Conservation (phyloP, 331 rosid genomes). For the Pyracantha coccinea region DNA sequence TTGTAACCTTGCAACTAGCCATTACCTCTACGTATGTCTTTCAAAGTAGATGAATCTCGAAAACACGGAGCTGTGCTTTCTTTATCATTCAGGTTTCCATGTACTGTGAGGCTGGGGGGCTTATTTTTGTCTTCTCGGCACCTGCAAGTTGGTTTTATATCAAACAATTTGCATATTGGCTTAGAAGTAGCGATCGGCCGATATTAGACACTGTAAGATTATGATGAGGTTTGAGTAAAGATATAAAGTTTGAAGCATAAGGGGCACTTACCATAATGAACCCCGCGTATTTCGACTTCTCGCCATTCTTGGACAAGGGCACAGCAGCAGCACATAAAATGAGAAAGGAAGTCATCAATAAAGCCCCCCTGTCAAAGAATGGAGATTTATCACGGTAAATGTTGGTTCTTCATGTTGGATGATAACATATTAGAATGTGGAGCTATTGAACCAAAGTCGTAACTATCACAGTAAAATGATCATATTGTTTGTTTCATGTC, state of each 20-base stretch:
- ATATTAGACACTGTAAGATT: not conserved
- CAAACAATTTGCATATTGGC: slow-evolving; percentile 3
- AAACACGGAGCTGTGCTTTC: slow-evolving; percentile 14
- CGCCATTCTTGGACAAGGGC: slow-evolving; percentile 99
- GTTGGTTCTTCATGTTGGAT: not conserved
- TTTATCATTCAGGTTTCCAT: slow-evolving; percentile 62
- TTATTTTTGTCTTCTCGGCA: slow-evolving; percentile 63
- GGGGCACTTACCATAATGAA: slow-evolving; percentile 42
- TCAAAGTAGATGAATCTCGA: slow-evolving; percentile 22
- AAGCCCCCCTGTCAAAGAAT: slow-evolving; percentile 65
- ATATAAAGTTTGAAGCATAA: not conserved
- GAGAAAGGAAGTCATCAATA: slow-evolving; percentile 92
- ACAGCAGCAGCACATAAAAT: slow-evolving; percentile 95
- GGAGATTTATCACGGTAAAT: not conserved
- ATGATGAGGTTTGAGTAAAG: not conserved
- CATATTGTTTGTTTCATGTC: not conserved
- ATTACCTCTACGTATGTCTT: slow-evolving; percentile 22
- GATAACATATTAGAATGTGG: not conserved
- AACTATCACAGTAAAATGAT: not conserved
- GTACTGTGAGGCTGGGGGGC: slow-evolving; percentile 88
- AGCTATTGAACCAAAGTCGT: not conserved
- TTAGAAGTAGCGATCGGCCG: not conserved
- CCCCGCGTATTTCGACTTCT: slow-evolving; percentile 89
- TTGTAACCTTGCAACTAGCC: slow-evolving; percentile 21
- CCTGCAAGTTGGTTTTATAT: slow-evolving; percentile 45